A percentile compares a stretch with the other conserved stretches of the same genome.
These are phyloP conservation scores for Hemerocallis citrina DNA, from an alignment of 106 monocot species.

Conservation along the genomic window DNA sequence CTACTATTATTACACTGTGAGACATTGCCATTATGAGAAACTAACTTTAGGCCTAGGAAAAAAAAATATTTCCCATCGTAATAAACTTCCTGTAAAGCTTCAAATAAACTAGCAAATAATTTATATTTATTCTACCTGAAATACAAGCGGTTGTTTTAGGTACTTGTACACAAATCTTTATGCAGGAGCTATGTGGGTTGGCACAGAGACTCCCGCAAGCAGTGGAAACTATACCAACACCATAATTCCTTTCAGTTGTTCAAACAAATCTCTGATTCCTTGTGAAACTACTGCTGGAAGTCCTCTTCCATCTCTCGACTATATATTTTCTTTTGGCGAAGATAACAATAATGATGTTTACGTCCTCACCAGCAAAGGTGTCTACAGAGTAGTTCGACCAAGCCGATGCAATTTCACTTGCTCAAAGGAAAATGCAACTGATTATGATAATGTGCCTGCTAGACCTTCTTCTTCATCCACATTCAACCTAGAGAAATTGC, in stretches of 20 bases:
- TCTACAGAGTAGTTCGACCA: conserved; percentile 70
- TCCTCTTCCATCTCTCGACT: conserved; percentile 52
- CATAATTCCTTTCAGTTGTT: conserved; percentile 48
- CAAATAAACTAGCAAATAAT: too few relatives aligned
- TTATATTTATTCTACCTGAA: too few relatives aligned
- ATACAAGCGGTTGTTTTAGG: conserved; percentile 44
- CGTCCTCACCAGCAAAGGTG: conserved; percentile 59
- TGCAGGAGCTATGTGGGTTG: conserved; percentile 52
- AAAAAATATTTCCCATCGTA: too few relatives aligned
- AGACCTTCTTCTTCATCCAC: conserved; percentile 15
- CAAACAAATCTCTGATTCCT: conserved; percentile 61
- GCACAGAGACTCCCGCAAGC: conserved; percentile 46
- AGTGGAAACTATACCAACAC: conserved; percentile 75
- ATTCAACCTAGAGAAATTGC: too few relatives aligned
- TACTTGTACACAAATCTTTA: conserved; percentile 79
- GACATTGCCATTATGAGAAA: too few relatives aligned
- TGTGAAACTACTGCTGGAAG: conserved; percentile 44
- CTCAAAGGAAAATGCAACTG: conserved; percentile 28
- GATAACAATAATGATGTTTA: conserved; percentile 77
- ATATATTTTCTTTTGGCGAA: conserved; percentile 78
- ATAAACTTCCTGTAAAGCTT: too few relatives aligned
- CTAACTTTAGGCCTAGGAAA: too few relatives aligned
- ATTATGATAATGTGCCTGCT: conserved; percentile 13
- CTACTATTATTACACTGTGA: too few relatives aligned
- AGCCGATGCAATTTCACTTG: conserved; percentile 72